Conservation (phyloP, 2,329 filamentous ascomycete species). For the Diplodia sapinea region DNA sequence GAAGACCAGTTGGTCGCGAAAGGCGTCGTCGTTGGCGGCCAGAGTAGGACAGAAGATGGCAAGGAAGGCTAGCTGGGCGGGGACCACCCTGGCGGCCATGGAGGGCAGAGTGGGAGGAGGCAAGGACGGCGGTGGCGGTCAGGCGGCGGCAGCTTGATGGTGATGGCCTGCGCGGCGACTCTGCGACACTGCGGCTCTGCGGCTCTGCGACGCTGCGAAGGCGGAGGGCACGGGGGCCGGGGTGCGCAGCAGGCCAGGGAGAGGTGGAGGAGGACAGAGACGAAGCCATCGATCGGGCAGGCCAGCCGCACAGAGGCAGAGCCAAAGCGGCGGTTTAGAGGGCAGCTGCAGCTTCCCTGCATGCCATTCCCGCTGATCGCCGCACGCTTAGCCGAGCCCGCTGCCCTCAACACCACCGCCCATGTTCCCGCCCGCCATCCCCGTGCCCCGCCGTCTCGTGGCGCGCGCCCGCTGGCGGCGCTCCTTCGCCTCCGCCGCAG, state of each 20-base stretch:
- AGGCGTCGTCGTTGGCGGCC: conserved; percentile 72
- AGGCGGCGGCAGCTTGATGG: neutral
- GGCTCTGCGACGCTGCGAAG: conserved; percentile 1
- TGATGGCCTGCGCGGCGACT: neutral
- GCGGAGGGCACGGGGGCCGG: neutral
- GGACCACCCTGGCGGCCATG: conserved; percentile 57
- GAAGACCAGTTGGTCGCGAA: conserved; percentile 87
- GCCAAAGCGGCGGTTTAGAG: neutral
- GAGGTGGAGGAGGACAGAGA: neutral
- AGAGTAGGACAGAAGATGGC: conserved; percentile 94
- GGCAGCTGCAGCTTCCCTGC: conserved; percentile 1
- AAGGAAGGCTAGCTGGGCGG: conserved; percentile 87
- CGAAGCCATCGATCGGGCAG: neutral
- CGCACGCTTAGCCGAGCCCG: conserved; percentile 7
- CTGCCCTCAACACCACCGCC: conserved; percentile 11
- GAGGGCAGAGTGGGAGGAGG: conserved; percentile 2
- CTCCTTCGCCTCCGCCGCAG: conserved; percentile 30
- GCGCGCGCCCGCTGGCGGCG: conserved; percentile 2
- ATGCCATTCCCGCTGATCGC: conserved; percentile 14
- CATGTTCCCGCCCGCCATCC: neutral
- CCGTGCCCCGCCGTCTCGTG: neutral
- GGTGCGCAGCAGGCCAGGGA: neutral
- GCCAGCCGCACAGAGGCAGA: conserved; percentile 2
- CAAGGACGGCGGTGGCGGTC: neutral
- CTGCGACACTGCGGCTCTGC: conserved; percentile 13